These are phyloP conservation scores for Lophium mytilinum DNA, from an alignment of 495 filamentous ascomycete genomes.

Conservation along the genomic window DNA sequence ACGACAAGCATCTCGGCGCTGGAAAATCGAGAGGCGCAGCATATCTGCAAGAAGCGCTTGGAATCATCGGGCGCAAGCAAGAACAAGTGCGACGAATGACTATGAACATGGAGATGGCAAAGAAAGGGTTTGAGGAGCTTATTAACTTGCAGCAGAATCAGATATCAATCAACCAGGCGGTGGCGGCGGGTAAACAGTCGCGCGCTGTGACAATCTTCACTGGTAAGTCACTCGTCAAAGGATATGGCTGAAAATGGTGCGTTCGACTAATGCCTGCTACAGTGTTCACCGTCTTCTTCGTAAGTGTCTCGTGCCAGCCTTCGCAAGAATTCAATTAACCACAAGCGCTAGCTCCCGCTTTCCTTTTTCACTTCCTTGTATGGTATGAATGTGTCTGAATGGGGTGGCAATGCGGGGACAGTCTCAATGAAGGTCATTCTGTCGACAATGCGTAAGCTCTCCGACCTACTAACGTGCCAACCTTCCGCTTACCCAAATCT, in stretches of 20 bases:
- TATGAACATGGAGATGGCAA: neutral
- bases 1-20: neutral
- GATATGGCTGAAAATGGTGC: no score
- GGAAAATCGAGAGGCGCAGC: neutral
- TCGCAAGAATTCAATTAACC: no score
- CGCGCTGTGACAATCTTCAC: neutral
- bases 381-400: neutral
- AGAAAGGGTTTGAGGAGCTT: neutral
- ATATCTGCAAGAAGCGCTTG: neutral
- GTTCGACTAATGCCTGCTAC: no score
- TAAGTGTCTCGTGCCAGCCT: neutral
- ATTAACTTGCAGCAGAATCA: neutral
- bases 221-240: neutral
- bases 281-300: neutral
- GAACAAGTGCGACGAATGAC: neutral
- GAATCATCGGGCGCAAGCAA: neutral
- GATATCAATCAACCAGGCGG: neutral
- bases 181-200: neutral
- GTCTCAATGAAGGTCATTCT: neutral
- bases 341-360: neutral
- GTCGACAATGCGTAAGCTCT: neutral
- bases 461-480: neutral
- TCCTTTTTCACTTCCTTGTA: neutral
- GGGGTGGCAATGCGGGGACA: neutral
- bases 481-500: neutral